Evolutionary conservation across 495 filamentous ascomycete genomes (phyloP), one percentile per base, ranked within the genome.

Genomic region (Friedmanniomyces endolithicus): DNA sequence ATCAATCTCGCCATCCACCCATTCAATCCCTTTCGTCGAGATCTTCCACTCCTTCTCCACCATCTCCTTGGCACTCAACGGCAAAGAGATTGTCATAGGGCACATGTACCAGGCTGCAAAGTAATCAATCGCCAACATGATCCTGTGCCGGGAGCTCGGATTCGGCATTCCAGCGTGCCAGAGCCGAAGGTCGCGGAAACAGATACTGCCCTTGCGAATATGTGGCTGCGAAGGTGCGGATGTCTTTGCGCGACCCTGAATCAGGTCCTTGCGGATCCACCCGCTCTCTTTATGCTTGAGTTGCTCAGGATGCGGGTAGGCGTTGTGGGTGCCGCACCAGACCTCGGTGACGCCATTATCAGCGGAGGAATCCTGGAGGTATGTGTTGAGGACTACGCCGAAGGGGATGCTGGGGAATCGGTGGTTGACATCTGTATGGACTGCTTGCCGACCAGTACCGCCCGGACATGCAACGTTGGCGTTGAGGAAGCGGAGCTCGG

Each of bases 101-200:
- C 51, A 56, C 27, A 44, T 33, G 23, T 56, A 60, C 57, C 57
- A 60, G 44, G 20, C 25, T 1, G 52, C 51, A 27, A 55, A 56
- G 46, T 56, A 60, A 23, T 74, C 78, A 68, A 77, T 72, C 16
- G 77, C 76, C 11, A 83, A 63, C 78, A 82, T 80, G 31, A 81
- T 72, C 33, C 79, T 68, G 1, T 70, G 66, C 8, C 69, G 64
- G 19, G 68, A 59, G 11, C 69, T 72, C 24, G 67, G 56, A 56
- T 82, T 83, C 14, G 76, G 78, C 70, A 78, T 77, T 0, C 78
- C 79, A 3, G 74, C 76, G 64, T 82, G 78, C 78, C 78, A 82
- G 6, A 82, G 69, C 24, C 78, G 64, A 46, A 81, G 64, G 63
- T 81, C 78, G 6, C 79, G 68, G n/a, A 81, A 57, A 24, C 77